Conservation (phyloP, 306 rosid genomes). For the Fragaria vesca region DNA sequence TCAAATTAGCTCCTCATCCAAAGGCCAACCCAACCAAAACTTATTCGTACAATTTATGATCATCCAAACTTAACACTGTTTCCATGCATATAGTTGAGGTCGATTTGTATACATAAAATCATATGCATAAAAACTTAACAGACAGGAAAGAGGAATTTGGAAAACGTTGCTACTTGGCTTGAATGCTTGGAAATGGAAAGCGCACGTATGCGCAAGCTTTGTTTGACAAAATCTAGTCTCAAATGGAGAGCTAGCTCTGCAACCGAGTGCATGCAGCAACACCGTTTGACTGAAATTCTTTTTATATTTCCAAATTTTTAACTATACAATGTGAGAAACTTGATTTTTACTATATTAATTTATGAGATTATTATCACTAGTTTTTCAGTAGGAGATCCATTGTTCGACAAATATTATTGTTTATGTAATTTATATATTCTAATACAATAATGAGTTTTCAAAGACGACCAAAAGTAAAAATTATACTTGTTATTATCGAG, state of each 20-base stretch:
- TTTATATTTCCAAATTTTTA: neutral
- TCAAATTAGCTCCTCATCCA: neutral
- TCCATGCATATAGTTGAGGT: neutral
- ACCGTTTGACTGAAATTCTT: neutral
- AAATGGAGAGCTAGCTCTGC: neutral
- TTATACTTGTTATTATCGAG: no score
- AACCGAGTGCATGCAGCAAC: neutral
- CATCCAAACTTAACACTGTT: neutral
- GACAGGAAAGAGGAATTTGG: neutral
- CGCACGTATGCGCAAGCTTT: neutral
- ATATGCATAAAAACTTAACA: neutral
- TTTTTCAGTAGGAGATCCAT: neutral
- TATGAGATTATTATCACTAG: neutral
- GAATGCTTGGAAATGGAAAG: neutral
- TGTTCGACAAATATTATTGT: no score
- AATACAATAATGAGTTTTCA: no score
- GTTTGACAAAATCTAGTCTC: conserved; percentile 9
- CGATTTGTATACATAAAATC: neutral
- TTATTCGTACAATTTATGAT: neutral
- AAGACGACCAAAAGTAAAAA: no score
- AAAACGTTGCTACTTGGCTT: neutral
- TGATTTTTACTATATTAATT: neutral
- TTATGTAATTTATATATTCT: no score
- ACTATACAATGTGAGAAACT: neutral
- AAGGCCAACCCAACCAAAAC: neutral